phyloP scores from a whole-genome alignment of 805 yeast species.

The Wilhelminamyces savonicus region DNA sequence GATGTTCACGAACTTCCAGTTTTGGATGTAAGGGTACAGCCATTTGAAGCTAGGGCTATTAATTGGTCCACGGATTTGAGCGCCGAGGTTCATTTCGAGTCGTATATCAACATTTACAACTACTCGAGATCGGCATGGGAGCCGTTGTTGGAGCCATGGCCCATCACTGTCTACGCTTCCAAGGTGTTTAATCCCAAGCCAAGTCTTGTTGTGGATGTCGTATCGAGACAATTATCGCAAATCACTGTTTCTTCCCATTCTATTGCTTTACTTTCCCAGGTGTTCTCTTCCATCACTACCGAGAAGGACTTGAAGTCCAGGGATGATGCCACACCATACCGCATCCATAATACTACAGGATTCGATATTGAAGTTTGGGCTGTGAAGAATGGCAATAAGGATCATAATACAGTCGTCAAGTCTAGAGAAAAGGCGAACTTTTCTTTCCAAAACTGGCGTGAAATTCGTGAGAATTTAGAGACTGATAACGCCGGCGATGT shows the following conservation, averaged over 20 bases:
- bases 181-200: constrained; percentile 40
- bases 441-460: constrained; percentile 94
- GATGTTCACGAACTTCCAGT: constrained; percentile 89
- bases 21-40: constrained; percentile 64
- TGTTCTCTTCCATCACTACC: constrained; percentile 51
- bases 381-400: constrained; percentile 15
- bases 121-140: constrained; percentile 93
- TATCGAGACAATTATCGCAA: constrained; percentile 74
- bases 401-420: constrained; percentile 36
- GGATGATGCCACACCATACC: constrained; percentile 78
- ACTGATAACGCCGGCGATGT: constrained; percentile 56
- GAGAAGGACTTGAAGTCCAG: constrained; percentile 54
- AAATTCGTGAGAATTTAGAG: constrained; percentile 71
- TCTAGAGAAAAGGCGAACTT: constrained; percentile 58
- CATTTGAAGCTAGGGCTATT: constrained; percentile 60
- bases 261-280: constrained; percentile 67
- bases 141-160: constrained; percentile 86
- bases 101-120: constrained; percentile 72
- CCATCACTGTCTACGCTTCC: constrained; percentile 65
- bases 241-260: constrained; percentile 77
- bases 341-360: constrained; percentile 81
- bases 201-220: constrained; percentile 55
- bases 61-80: constrained; percentile 86
- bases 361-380: constrained; percentile 76
- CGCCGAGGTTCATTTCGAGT: constrained; percentile 58